Conservation (phyloP, 345 rosid genomes). For the Orychophragmus violaceus region DNA sequence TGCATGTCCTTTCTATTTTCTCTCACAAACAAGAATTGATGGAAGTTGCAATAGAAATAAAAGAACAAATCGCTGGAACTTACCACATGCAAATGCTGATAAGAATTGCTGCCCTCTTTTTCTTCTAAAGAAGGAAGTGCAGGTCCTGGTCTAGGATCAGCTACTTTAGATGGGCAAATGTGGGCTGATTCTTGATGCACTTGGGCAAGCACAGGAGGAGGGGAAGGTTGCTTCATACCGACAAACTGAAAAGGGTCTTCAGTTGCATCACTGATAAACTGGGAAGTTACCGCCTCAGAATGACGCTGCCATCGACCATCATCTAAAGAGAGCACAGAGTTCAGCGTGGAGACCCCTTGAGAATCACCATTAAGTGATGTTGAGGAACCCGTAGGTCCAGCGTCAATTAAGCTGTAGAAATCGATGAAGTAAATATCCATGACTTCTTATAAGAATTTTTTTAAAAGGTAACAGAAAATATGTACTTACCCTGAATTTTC, state of each 20-base stretch:
- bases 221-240: constrained; percentile 72
- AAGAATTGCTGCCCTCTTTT: constrained; percentile 45
- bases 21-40: not conserved
- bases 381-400: constrained; percentile 37
- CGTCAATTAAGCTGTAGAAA: constrained; percentile 36
- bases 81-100: constrained; percentile 86
- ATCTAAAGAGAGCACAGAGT: constrained; percentile 84
- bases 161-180: constrained; percentile 88
- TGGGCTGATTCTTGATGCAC: constrained; percentile 57
- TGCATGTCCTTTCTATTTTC: not conserved
- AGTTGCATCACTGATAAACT: constrained; percentile 44
- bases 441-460: not conserved
- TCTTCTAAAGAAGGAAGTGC: constrained; percentile 58
- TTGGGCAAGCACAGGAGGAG: constrained; percentile 96
- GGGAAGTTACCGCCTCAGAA: constrained; percentile 41
- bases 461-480: not conserved
- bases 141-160: constrained; percentile 99
- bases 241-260: constrained; percentile 85
- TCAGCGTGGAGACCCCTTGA: constrained; percentile 44
- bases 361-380: constrained; percentile 40
- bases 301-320: constrained; percentile 80
- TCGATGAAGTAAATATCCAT: constrained; percentile 14
- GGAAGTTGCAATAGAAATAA: not conserved
- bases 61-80: constrained; percentile 21
- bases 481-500: constrained; percentile 47